A percentile compares a stretch with the other conserved stretches of the same genome.
These are phyloP conservation scores for Talaromyces albobiverticillius DNA, from an alignment of 2,329 filamentous ascomycete genomes.

Conservation along the genomic window DNA sequence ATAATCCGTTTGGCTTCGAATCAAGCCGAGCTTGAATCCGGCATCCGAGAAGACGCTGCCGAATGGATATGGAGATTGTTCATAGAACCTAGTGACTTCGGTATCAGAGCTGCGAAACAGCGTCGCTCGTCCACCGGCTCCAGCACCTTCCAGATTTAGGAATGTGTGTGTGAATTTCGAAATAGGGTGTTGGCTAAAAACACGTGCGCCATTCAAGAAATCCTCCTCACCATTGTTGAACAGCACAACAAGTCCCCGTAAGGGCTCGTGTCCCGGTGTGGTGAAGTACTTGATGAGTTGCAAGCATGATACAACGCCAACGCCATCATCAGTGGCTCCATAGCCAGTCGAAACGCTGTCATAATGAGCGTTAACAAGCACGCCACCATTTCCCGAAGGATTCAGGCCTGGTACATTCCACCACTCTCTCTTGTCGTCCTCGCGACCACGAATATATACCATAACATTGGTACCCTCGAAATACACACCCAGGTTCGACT, in stretches of 20 bases:
- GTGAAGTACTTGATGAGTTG: slow-evolving; percentile 88
- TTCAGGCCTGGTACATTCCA: slow-evolving; percentile 57
- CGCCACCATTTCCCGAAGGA: slow-evolving; percentile 65
- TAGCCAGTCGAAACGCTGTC: slow-evolving; percentile 90
- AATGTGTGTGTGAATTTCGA: slow-evolving; percentile 81
- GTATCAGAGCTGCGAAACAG: slow-evolving; percentile 86
- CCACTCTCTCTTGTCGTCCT: slow-evolving; percentile 71
- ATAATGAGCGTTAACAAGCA: slow-evolving; percentile 92
- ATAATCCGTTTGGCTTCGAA: slow-evolving; percentile 88
- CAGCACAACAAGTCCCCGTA: slow-evolving; percentile 75
- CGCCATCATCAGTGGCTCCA: slow-evolving; percentile 90
- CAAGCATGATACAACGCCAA: slow-evolving; percentile 81
- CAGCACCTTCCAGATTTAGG: slow-evolving; percentile 91
- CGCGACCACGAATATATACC: slow-evolving; percentile 80
- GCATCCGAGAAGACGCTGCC: slow-evolving; percentile 79
- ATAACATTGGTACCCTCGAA: slow-evolving; percentile 93
- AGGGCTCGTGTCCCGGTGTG: slow-evolving; percentile 65
- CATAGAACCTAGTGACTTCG: slow-evolving; percentile 78
- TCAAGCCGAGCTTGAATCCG: slow-evolving; percentile 74
- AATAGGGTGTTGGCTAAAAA: slow-evolving; percentile 79
- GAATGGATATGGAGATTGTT: slow-evolving; percentile 69
- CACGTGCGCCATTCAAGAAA: slow-evolving; percentile 79
- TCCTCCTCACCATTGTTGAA: slow-evolving; percentile 98
- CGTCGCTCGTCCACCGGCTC: slow-evolving; percentile 82
- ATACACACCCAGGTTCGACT: slow-evolving; percentile 61